phyloP scores from a whole-genome alignment of 1,284 basidiomycete genomes.

The Somion occarium region DNA sequence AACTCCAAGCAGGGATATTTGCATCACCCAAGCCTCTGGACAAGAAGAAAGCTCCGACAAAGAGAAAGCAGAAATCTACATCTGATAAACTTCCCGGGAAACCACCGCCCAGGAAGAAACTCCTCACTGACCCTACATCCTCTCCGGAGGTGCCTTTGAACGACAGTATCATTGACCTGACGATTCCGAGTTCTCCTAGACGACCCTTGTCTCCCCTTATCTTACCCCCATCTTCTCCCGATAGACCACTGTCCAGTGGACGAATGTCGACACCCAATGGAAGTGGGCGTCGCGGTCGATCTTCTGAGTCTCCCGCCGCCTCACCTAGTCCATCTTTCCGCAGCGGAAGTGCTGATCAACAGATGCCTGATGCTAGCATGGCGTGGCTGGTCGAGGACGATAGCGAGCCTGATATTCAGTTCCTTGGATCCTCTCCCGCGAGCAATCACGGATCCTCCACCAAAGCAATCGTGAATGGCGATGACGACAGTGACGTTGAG shows the following conservation, averaged over 20 bases:
- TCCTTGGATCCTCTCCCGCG: constrained; percentile 44
- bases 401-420: constrained; percentile 40
- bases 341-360: not conserved
- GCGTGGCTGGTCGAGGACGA: constrained; percentile 61
- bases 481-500: constrained; percentile 8
- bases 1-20: constrained; percentile 37
- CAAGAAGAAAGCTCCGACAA: constrained; percentile 1
- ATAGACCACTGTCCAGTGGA: not conserved
- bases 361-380: constrained; percentile 31
- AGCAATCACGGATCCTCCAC: not conserved
- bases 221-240: constrained; percentile 12
- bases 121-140: constrained; percentile 6
- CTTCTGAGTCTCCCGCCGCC: not conserved
- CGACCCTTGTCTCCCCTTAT: constrained; percentile 6
- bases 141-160: constrained; percentile 20
- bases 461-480: constrained; percentile 9
- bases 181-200: constrained; percentile 11
- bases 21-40: constrained; percentile 1
- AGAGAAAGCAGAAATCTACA: not conserved
- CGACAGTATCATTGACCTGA: constrained; percentile 22
- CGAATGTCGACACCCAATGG: not conserved
- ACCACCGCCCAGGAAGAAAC: not conserved
- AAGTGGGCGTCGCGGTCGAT: not conserved
- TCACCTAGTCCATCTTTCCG: not conserved
- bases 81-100: not conserved